These are phyloP conservation scores for Cercophora newfieldiana DNA, from an alignment of 495 filamentous ascomycete species.

Conservation along the genomic window DNA sequence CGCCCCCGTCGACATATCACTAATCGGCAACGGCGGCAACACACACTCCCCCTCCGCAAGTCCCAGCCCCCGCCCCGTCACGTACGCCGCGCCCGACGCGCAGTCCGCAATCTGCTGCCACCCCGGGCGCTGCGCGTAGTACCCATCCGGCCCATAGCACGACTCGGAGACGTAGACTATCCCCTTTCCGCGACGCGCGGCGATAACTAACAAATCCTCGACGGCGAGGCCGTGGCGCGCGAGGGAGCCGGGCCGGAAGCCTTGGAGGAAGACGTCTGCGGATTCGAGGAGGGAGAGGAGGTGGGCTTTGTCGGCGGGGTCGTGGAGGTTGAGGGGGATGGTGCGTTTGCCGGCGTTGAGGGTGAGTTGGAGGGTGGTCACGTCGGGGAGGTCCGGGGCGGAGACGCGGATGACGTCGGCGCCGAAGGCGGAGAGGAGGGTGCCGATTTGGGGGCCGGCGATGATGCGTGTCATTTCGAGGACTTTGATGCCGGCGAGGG, in stretches of 20 bases:
- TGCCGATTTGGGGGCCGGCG: slow-evolving; percentile 53
- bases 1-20: slow-evolving; percentile 34
- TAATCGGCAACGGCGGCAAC: slow-evolving; percentile 36
- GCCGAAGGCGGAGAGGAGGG: slow-evolving; percentile 56
- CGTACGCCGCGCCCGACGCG: slow-evolving; percentile 28
- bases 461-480: slow-evolving; percentile 57
- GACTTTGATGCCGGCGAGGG: slow-evolving; percentile 41
- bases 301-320: slow-evolving; percentile 41
- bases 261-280: slow-evolving; percentile 54
- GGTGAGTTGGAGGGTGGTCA: slow-evolving; percentile 23
- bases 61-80: slow-evolving; percentile 21
- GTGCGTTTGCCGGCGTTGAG: slow-evolving; percentile 45
- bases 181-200: slow-evolving; percentile 53
- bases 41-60: slow-evolving; percentile 28
- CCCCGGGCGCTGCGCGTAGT: slow-evolving; percentile 39
- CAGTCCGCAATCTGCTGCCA: slow-evolving; percentile 50
- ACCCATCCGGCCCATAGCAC: slow-evolving; percentile 54
- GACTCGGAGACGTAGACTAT: slow-evolving; percentile 61
- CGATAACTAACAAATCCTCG: slow-evolving; percentile 44
- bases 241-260: slow-evolving; percentile 56
- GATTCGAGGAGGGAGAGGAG: slow-evolving; percentile 54
- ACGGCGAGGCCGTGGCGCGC: slow-evolving; percentile 54
- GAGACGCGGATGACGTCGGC: slow-evolving; percentile 41
- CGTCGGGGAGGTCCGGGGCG: slow-evolving; percentile 26
- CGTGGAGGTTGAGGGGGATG: slow-evolving; percentile 46